A percentile compares a stretch with the other conserved stretches of the same genome.
Evolutionary conservation across 192 early-diverging fungal species (phyloP).

Genomic region (Linnemannia exigua): DNA sequence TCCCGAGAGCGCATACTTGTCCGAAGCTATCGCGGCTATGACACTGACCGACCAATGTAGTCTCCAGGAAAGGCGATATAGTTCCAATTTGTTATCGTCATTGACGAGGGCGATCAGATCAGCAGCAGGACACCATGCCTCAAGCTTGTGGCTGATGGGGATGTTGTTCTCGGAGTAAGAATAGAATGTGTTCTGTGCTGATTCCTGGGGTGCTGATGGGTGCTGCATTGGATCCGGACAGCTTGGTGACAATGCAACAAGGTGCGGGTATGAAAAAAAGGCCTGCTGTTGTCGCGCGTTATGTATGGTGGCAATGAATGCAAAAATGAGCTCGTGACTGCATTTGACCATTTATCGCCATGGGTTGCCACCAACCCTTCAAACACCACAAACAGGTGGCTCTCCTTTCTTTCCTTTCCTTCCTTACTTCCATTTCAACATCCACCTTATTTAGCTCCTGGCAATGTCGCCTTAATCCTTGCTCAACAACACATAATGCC

Average conservation of each 20-base stretch:
- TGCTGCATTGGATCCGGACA: neutral
- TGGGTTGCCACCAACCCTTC: neutral
- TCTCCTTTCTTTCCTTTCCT: neutral
- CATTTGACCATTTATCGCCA: neutral
- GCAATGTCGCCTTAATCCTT: neutral
- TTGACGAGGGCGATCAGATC: slow-evolving; percentile 42
- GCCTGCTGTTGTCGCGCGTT: neutral
- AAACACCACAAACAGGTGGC: neutral
- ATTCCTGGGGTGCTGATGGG: neutral
- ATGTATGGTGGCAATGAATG: too few species aligned
- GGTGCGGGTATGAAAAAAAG: neutral
- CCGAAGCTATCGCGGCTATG: neutral
- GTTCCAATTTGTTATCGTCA: slow-evolving; percentile 32
- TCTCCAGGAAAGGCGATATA: slow-evolving; percentile 46
- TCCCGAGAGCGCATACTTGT: neutral
- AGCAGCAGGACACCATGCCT: slow-evolving; percentile 41
- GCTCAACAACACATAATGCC: neutral
- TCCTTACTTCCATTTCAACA: neutral
- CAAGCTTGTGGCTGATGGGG: slow-evolving; percentile 7
- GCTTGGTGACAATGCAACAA: neutral
- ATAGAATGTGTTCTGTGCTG: slow-evolving; percentile 14
- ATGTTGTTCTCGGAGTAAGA: slow-evolving; percentile 34
- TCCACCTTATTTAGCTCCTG: neutral
- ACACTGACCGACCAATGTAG: slow-evolving; percentile 34
- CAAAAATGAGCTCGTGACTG: neutral